Conservation (phyloP, 1,284 basidiomycete species). For the Sporisorium exsertum region DNA sequence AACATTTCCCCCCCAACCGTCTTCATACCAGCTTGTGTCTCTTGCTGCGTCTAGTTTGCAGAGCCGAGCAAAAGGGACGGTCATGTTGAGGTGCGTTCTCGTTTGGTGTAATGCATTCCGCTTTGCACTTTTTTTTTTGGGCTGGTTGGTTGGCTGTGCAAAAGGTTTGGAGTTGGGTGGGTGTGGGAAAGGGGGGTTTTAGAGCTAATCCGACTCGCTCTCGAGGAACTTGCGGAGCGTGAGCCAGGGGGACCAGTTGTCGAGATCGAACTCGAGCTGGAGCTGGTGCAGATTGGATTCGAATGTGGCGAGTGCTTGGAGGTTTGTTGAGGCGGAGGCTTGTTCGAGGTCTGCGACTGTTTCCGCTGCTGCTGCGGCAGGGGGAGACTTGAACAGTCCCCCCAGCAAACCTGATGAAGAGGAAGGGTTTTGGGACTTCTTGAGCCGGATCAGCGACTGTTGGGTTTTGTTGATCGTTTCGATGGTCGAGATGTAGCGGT, state of each 20-base stretch:
- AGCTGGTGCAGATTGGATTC: neutral
- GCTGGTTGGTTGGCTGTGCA: neutral
- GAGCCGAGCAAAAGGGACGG: too few relatives aligned
- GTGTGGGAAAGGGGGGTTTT: neutral
- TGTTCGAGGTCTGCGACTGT: neutral
- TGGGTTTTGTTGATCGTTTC: conserved; percentile 64
- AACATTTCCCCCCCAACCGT: neutral
- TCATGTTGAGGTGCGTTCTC: too few relatives aligned
- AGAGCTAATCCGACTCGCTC: conserved; percentile 11
- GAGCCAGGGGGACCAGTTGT: conserved; percentile 11
- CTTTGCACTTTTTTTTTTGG: neutral
- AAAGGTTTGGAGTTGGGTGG: neutral
- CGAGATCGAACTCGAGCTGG: conserved; percentile 7
- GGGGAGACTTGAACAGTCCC: conserved; percentile 14
- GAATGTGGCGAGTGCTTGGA: conserved; percentile 4
- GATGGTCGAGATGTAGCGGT: conserved; percentile 48
- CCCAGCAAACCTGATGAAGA: neutral
- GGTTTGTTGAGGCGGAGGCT: conserved; percentile 10
- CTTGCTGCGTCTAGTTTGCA: too few relatives aligned
- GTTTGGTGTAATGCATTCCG: neutral
- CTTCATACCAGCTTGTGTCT: neutral
- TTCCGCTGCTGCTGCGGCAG: neutral
- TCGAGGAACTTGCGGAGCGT: conserved; percentile 19
- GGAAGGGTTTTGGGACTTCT: conserved; percentile 33
- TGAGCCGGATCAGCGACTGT: conserved; percentile 61